These are phyloP conservation scores for Pleurotus sapidus DNA, from an alignment of 768 basidiomycete genomes.

Conservation along the genomic window DNA sequence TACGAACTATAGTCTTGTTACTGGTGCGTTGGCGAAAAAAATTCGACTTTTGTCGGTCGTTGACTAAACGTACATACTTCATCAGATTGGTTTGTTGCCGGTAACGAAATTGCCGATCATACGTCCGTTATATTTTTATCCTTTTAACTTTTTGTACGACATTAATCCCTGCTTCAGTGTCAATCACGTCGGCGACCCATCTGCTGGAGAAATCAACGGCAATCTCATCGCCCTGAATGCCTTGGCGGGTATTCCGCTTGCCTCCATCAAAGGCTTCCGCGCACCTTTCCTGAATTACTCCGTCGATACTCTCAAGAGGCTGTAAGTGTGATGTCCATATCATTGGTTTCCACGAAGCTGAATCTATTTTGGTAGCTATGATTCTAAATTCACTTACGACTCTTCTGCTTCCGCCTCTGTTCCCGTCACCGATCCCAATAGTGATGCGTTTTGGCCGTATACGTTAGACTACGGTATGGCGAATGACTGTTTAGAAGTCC, in stretches of 20 bases:
- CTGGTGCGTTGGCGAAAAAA: conserved; percentile 27
- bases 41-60: no score
- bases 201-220: conserved; percentile 67
- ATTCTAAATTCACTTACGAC: conserved; percentile 69
- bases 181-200: conserved; percentile 70
- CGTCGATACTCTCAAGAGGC: conserved; percentile 55
- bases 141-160: conserved; percentile 2
- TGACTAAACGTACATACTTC: not conserved
- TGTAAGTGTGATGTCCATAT: conserved; percentile 20
- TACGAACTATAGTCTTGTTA: conserved; percentile 77
- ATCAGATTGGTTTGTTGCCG: conserved; percentile 74
- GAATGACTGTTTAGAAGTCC: conserved; percentile 65
- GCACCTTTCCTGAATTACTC: conserved; percentile 74
- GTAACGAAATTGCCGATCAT: conserved; percentile 82
- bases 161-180: conserved; percentile 40
- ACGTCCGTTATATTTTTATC: conserved; percentile 42
- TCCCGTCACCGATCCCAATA: conserved; percentile 61
- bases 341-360: no score
- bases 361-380: conserved; percentile 15
- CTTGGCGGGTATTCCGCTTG: conserved; percentile 71
- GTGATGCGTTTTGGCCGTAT: conserved; percentile 84
- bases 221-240: conserved; percentile 79
- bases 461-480: conserved; percentile 78
- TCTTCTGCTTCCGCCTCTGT: conserved; percentile 57
- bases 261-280: conserved; percentile 67